Evolutionary conservation across 257 asterid species (phyloP).

Genomic region (Echium plantagineum): DNA sequence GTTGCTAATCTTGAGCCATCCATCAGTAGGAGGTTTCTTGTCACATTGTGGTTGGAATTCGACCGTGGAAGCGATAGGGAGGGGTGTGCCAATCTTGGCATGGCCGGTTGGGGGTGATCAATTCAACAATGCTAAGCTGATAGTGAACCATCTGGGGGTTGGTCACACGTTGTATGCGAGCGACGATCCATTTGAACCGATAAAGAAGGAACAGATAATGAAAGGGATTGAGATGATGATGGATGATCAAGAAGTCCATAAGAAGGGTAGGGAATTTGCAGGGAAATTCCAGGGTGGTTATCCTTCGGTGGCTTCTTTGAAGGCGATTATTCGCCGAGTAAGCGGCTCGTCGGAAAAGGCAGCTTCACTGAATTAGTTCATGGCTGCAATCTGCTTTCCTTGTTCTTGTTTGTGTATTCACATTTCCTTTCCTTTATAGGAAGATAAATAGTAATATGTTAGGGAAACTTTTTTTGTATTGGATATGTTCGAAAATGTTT

Average conservation of each 20-base stretch:
- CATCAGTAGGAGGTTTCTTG: conserved; percentile 47
- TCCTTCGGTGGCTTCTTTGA: conserved; percentile 47
- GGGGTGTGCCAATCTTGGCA: conserved; percentile 49
- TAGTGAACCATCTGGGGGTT: conserved; percentile 29
- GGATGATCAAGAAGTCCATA: conserved; percentile 39
- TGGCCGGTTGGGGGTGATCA: conserved; percentile 90
- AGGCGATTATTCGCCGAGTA: conserved; percentile 23
- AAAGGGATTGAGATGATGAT: conserved; percentile 37
- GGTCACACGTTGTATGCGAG: conserved; percentile 31
- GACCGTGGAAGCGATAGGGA: conserved; percentile 46
- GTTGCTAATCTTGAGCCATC: conserved; percentile 44
- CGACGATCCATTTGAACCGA: conserved; percentile 24
- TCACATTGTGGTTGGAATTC: conserved; percentile 86
- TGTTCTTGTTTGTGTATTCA: too few species aligned
- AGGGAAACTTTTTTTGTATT: neutral
- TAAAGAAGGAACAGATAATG: conserved; percentile 33
- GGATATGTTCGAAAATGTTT: neutral
- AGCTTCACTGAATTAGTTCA: neutral
- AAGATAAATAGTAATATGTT: neutral
- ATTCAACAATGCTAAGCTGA: conserved; percentile 38
- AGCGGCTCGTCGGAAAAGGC: neutral
- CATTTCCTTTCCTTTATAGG: neutral
- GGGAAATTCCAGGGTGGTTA: conserved; percentile 32
- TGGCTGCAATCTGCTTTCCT: neutral
- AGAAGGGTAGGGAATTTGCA: conserved; percentile 22